Base-by-base conservation (phyloP, 192 early-diverging fungal species). In the Backusella morwellensis region DNA sequence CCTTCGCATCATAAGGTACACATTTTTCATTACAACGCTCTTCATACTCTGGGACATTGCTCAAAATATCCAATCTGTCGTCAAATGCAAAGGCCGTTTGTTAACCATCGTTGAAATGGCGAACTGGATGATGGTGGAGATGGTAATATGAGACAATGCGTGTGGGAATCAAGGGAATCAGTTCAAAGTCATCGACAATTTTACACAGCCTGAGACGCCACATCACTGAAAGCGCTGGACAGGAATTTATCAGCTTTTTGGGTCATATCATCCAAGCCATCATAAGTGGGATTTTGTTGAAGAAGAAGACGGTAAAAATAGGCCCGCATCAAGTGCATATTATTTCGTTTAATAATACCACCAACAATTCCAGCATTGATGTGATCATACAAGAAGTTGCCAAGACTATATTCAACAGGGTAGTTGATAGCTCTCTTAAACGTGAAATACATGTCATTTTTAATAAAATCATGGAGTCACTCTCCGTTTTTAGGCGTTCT, bases 261-360 rank as follows among this genome's bases (percentile, higher is more conserved):
- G 0, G 93, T 85, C 52, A 88, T 67, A 44, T 95, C 96, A 68
- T 94, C 86, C 2, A 95, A 86, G 8, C 95, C 97, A 82, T 99
- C 98, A 83, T 95, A 99, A 3, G 95, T 91, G 17, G 98, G 98
- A 82, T 99, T 99, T 86, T 94, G 88, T 38, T 92, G 90, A 72
- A 99, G 81, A 72, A 99, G 81, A 7, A 97, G 87, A 32, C 98
- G 88, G 86, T 93, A 99, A 54, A 99, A 87, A 73, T 98, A 99
- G 1, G 98, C 98, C 96, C 96, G 97, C 8, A 70, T 97, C 95
- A 71, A 98, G 88, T 0, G 94, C 97, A 84, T 98, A 96, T 88
- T 98, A 94, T 67, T 95, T 96, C 35, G 90, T 89, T 87, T 91
- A 70, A 99, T 93, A 0, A 96, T 92, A 0, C 95, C 96, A 6